A percentile compares a stretch with the other conserved stretches of the same genome.
Evolutionary conservation across 768 basidiomycete genomes (phyloP).

Genomic region (Psilocybe subaeruginosa): DNA sequence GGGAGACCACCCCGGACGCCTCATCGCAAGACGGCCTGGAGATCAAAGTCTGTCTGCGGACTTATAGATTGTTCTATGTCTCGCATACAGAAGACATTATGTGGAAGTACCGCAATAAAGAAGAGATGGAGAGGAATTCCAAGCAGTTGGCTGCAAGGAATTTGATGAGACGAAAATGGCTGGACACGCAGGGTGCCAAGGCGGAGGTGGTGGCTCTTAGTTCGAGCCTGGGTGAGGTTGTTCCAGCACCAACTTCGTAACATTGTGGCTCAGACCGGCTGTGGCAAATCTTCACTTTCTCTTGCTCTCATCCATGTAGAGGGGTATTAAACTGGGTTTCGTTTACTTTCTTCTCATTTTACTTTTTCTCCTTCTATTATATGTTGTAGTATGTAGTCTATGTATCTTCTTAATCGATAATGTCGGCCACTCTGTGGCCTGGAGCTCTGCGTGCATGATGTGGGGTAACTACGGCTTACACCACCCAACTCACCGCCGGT

Average conservation of each 20-base stretch:
- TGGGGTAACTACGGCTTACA: no score
- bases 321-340: not conserved
- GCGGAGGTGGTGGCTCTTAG: not conserved
- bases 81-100: constrained; percentile 68
- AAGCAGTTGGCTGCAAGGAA: constrained; percentile 34
- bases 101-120: constrained; percentile 45
- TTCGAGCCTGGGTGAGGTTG: not conserved
- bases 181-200: constrained; percentile 20
- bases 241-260: not conserved
- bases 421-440: not conserved
- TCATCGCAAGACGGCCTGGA: constrained; percentile 66
- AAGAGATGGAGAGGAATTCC: constrained; percentile 39
- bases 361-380: not conserved
- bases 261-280: no score
- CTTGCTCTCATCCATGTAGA: not conserved
- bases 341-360: not conserved
- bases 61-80: constrained; percentile 83
- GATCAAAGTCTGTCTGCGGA: constrained; percentile 83
- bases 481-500: no score
- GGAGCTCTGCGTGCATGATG: not conserved
- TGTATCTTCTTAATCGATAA: not conserved
- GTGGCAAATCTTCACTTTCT: not conserved
- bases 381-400: not conserved
- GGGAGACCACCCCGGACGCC: constrained; percentile 44
- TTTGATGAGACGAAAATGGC: constrained; percentile 38